Evolutionary conservation across 2,329 filamentous ascomycete genomes (phyloP), one percentile per base, ranked within the genome.

Genomic region (Epichloe typhina): DNA sequence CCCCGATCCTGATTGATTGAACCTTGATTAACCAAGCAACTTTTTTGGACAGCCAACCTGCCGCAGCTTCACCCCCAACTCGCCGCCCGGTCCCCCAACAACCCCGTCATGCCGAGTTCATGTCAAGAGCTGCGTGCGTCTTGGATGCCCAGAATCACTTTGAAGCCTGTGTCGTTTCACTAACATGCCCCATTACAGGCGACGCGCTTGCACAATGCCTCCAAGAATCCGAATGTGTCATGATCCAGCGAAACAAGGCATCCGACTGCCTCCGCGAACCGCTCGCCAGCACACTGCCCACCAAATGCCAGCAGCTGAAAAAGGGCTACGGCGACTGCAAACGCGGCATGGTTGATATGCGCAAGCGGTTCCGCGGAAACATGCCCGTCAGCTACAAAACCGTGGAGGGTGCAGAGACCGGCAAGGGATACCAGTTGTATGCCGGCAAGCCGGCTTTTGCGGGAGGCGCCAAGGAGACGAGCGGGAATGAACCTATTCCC

Each of bases 341-440:
- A 64, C 86, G 91, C 57, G 93, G 93, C 57, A 82, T 95, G 81
- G 86, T 97, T 59, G 93, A 98, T 67, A 98, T 98, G 93, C 87
- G 93, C 66, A 97, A 97, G 73, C 85, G 93, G 36, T 97, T 98
- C 70, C 81, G 93, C 51, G 93, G 93, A 52, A 97, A 97, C 72
- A 81, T 88, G 66, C 89, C 93, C 50, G 83, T 95, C 57, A 75
- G 80, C 23, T 79, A 84, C 57, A 74, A 72, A 62, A 69, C 74
- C 53, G 70, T 82, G 59, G 75, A 82, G 62, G 55, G 58, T 49
- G 67, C 55, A 51, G 82, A 87, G 58, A 71, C 72, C 11, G 74
- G 72, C 55, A 69, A 72, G 50, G 76, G 78, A 4, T 79, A 82
- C 63, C 83, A 93, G 71, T 67, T 95, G 57, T 95, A 95, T 66